phyloP scores from a whole-genome alignment of 2,329 filamentous ascomycete species.

The Ophiostoma piceae region DNA sequence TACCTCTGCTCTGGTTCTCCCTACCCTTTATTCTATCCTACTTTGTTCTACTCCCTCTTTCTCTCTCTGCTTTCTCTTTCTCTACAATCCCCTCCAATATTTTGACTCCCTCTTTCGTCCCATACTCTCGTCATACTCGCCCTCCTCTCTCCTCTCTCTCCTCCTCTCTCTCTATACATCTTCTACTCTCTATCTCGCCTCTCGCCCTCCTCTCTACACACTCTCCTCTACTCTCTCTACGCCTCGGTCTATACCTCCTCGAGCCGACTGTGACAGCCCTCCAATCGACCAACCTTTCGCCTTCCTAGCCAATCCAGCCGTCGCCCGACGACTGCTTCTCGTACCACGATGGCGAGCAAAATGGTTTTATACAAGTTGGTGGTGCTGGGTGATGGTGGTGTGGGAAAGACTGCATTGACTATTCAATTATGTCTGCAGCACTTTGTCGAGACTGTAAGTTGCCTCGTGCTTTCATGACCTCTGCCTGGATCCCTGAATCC shows the following conservation, averaged over 20 bases:
- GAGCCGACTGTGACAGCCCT: neutral
- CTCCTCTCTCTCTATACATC: neutral
- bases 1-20: neutral
- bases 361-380: constrained; percentile 96
- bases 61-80: neutral
- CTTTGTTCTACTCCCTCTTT: neutral
- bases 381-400: constrained; percentile 88
- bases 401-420: constrained; percentile 88
- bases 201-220: neutral
- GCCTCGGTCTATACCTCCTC: constrained; percentile 2
- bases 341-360: constrained; percentile 69
- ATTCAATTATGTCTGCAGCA: constrained; percentile 97
- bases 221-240: neutral
- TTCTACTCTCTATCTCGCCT: neutral
- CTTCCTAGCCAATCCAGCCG: constrained; percentile 18
- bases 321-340: constrained; percentile 22
- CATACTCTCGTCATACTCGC: neutral
- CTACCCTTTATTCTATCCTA: neutral
- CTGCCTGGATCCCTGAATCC: neutral
- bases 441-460: constrained; percentile 80
- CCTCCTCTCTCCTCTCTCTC: neutral
- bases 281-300: constrained; percentile 6
- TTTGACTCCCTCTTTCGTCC: neutral
- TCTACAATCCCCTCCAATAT: neutral
- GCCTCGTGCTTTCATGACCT: neutral